phyloP scores from a whole-genome alignment of 352 stramenopile species.

The Thalassiosira sp. region DNA sequence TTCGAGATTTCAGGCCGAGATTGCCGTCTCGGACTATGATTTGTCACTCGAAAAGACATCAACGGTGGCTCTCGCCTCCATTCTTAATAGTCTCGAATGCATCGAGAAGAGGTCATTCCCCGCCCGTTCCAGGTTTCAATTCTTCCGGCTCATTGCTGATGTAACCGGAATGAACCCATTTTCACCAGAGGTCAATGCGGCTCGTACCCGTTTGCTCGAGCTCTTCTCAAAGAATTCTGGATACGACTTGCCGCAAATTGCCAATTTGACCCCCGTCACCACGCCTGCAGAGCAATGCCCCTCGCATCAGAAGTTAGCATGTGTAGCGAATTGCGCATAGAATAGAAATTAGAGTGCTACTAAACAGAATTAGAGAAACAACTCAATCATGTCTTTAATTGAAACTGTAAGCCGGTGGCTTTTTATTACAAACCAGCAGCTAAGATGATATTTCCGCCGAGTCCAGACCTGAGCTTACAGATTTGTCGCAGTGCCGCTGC shows the following conservation, averaged over 20 bases:
- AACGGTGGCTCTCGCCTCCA: conserved; percentile 55
- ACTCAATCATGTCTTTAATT: too few species aligned
- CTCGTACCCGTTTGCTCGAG: conserved; percentile 9
- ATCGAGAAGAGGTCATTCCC: conserved; percentile 52
- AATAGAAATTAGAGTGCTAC: too few species aligned
- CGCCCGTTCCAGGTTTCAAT: conserved; percentile 11
- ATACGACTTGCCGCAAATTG: conserved; percentile 34
- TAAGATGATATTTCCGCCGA: too few species aligned
- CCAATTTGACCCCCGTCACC: conserved; percentile 24
- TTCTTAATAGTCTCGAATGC: conserved; percentile 72
- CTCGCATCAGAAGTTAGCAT: too few species aligned
- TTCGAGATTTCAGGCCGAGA: conserved; percentile 79
- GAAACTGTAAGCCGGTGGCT: too few species aligned
- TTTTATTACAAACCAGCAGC: too few species aligned
- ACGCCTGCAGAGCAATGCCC: too few species aligned
- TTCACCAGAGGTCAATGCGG: conserved; percentile 26
- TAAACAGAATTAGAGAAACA: too few species aligned
- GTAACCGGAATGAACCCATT: conserved; percentile 29
- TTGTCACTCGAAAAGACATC: conserved; percentile 57
- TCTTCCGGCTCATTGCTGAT: conserved; percentile 12
- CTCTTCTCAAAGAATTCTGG: conserved; percentile 26
- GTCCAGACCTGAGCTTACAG: too few species aligned
- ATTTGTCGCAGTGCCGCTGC: too few species aligned
- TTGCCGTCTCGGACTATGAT: conserved; percentile 64
- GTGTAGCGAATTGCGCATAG: too few species aligned